phyloP scores from a whole-genome alignment of 441 rosid species.

The Arabidopsis hybrid region DNA sequence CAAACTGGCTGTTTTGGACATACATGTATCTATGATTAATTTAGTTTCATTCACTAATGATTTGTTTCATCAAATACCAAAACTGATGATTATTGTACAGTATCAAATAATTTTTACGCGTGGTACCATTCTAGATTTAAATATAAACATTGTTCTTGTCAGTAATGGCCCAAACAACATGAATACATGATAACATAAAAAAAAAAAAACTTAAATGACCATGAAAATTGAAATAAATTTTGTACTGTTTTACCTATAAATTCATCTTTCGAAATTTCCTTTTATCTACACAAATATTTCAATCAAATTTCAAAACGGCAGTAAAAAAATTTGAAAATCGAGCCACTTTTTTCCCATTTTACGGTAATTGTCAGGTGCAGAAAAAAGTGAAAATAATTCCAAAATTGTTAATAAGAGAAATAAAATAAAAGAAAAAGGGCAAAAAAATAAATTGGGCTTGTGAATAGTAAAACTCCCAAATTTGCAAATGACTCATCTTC shows the following conservation, averaged over 20 bases:
- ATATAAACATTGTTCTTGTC: constrained; percentile 11
- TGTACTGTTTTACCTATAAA: background rate
- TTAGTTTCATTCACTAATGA: background rate
- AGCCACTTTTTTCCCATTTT: constrained; percentile 12
- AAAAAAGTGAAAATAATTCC: constrained; percentile 30
- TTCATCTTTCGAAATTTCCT: background rate
- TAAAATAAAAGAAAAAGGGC: background rate
- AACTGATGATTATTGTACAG: constrained; percentile 14
- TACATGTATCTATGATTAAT: constrained; percentile 1
- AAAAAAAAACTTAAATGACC: background rate
- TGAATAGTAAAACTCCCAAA: constrained; percentile 36
- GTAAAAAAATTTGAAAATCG: constrained; percentile 12
- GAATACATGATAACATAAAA: constrained; percentile 15
- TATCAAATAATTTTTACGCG: no score
- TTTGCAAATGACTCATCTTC: constrained; percentile 47
- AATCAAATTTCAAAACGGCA: constrained; percentile 12
- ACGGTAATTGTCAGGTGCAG: background rate
- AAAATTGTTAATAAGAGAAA: background rate
- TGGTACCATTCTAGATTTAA: constrained; percentile 14
- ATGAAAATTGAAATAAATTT: background rate
- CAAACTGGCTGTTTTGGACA: constrained; percentile 34
- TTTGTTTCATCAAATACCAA: constrained; percentile 28
- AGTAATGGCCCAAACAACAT: background rate
- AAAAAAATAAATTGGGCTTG: constrained; percentile 24
- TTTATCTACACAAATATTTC: background rate